Conservation (phyloP, 2,329 filamentous ascomycete species). For the Diaporthe amygdali region DNA sequence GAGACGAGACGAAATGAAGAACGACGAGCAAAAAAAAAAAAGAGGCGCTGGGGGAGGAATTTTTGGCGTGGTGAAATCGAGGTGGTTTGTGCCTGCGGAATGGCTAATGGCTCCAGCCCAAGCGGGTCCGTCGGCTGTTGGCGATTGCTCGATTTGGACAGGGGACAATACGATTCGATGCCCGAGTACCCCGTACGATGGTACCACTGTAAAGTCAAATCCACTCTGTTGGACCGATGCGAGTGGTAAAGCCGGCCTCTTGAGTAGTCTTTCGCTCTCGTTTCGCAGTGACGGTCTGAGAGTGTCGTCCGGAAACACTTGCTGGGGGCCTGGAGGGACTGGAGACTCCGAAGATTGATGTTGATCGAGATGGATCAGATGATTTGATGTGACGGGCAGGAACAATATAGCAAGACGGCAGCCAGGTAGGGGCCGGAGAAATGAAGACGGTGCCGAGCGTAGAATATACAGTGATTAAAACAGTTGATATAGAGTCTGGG, state of each 20-base stretch:
- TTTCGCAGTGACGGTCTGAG: slow-evolving; percentile 5
- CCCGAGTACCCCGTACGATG: slow-evolving; percentile 13
- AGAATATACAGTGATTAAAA: slow-evolving; percentile 20
- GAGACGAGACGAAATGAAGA: slow-evolving; percentile 4
- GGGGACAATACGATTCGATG: slow-evolving; percentile 11
- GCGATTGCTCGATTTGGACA: slow-evolving; percentile 4
- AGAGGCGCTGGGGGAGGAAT: not conserved
- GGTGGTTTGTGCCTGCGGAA: slow-evolving; percentile 8
- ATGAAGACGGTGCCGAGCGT: slow-evolving; percentile 14
- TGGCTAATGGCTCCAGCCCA: slow-evolving; percentile 7
- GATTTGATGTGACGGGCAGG: not conserved
- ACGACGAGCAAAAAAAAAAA: not conserved
- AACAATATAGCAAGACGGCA: not conserved
- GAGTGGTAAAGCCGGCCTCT: not conserved
- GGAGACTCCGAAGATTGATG: not conserved
- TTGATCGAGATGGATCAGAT: not conserved
- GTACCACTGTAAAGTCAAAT: slow-evolving; percentile 12
- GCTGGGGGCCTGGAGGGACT: not conserved
- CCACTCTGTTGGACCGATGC: slow-evolving; percentile 3
- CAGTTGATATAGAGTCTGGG: not conserved
- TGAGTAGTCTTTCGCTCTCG: not conserved
- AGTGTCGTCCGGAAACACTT: slow-evolving; percentile 1
- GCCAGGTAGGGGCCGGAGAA: not conserved
- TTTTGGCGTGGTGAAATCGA: slow-evolving; percentile 1
- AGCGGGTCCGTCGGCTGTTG: slow-evolving; percentile 14